These are phyloP conservation scores for Hypoxylon sp. DNA, from an alignment of 2,329 filamentous ascomycete genomes.

Conservation along the genomic window DNA sequence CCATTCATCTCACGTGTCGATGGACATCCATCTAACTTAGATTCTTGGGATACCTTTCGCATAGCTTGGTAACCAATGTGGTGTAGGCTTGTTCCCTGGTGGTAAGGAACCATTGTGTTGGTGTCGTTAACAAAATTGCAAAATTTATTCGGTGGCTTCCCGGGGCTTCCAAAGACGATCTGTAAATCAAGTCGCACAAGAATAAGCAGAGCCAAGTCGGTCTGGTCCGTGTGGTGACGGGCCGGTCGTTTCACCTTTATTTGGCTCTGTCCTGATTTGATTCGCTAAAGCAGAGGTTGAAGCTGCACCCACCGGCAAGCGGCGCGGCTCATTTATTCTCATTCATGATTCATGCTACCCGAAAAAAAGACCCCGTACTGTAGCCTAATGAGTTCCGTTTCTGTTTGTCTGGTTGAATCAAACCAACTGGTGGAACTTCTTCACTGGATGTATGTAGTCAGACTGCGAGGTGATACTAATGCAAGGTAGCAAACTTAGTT, in stretches of 20 bases:
- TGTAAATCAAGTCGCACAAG: constrained; percentile 18
- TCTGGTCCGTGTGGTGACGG: constrained; percentile 29
- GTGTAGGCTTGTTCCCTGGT: constrained; percentile 6
- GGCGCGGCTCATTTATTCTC: constrained; percentile 14
- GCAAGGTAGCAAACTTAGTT: constrained; percentile 17
- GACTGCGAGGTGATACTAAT: constrained; percentile 2
- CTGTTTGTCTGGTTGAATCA: constrained; percentile 25
- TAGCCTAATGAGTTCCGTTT: constrained; percentile 4
- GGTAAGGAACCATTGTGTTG: background rate
- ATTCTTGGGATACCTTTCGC: background rate
- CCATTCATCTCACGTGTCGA: constrained; percentile 2
- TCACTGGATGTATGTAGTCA: constrained; percentile 4
- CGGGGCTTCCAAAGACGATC: constrained; percentile 9
- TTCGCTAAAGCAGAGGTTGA: constrained; percentile 5
- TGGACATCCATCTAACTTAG: too few species aligned
- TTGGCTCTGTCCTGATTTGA: constrained; percentile 21
- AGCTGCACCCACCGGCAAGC: constrained; percentile 26
- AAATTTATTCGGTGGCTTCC: constrained; percentile 3
- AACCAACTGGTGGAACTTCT: constrained; percentile 12
- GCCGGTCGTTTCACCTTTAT: constrained; percentile 40
- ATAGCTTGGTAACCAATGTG: constrained; percentile 1
- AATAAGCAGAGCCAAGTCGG: constrained; percentile 10
- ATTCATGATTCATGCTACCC: constrained; percentile 20
- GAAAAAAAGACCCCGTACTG: background rate
- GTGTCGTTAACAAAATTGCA: constrained; percentile 3